Base-by-base conservation (phyloP, 2,329 filamentous ascomycete species). In the Incumbomyces delicatus region DNA sequence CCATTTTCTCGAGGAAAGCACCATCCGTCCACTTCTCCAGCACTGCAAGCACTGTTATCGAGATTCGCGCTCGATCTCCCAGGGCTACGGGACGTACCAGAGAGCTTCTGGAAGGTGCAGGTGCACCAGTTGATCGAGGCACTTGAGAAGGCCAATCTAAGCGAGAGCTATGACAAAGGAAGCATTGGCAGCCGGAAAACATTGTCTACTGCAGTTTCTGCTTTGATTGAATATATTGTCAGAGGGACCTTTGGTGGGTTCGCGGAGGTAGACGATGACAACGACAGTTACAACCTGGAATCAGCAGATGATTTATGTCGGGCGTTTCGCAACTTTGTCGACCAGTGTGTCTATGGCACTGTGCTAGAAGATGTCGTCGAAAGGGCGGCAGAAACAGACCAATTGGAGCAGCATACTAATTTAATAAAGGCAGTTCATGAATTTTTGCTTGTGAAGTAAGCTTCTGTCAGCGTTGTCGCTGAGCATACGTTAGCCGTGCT, bases 81-180 rank as follows among this genome's bases (percentile, higher is more conserved):
- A 0, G 83, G 81, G 0, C 63, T 87, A 33, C 72, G 73, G 42
- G 75, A 80, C 49, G 68, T 90, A 2, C 72, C 77, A 0, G 60
- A 68, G 1, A 75, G 77, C 2, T 86, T 85, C 62, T 87, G 82
- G 81, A 71, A 70, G 30, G 68, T 72, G n/a, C 72, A 77, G 37
- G 68, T 83, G 18, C 74, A 78, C 53, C 72, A 73, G 1, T 62
- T 87, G 13, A 68, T 86, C 55, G 66, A 69, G 55, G 72, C 78
- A 57, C 67, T 90, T 45, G 80, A 74, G 7, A 74, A 80, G 29
- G 83, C 79, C 1, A 78, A 86, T 42, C 68, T 90, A 29, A 87
- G 83, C 1, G 85, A 90, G 62, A 87, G 83, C 60, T 90, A 88
- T 58, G 85, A 90, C 61, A 87, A 87, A 63, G 85, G 83, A 12